Percentiles rank a stretch among this genome's conserved stretches.
These are phyloP conservation scores for Rhodotorula taiwanensis DNA, from an alignment of 768 basidiomycete species.

Conservation along the genomic window DNA sequence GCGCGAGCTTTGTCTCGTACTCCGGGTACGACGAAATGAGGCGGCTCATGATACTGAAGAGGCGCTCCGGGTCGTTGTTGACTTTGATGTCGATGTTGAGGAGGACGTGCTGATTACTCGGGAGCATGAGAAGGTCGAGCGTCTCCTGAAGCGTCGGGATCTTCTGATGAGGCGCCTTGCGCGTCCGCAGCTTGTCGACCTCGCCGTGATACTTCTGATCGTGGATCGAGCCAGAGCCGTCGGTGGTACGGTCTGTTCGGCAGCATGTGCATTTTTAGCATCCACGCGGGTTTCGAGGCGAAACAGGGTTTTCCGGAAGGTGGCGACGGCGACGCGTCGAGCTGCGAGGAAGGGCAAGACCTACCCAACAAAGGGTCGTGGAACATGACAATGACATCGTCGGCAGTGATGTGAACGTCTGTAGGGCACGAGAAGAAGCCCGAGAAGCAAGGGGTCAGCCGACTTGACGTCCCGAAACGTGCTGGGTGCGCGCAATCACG, in stretches of 20 bases:
- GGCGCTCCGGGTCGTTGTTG: conserved; percentile 78
- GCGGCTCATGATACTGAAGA: conserved; percentile 71
- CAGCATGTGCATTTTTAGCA: conserved; percentile 45
- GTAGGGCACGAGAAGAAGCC: neutral
- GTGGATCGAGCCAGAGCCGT: conserved; percentile 60
- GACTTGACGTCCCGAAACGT: neutral
- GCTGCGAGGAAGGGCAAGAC: conserved; percentile 43
- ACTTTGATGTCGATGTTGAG: conserved; percentile 79
- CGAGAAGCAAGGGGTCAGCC: neutral
- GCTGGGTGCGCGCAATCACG: neutral
- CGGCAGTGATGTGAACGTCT: conserved; percentile 61
- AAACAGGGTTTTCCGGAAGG: neutral
- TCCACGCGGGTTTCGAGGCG: neutral
- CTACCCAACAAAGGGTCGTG: conserved; percentile 53
- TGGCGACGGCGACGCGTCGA: neutral
- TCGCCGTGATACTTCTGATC: conserved; percentile 70
- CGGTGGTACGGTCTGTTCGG: conserved; percentile 73
- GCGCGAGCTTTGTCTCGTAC: conserved; percentile 71
- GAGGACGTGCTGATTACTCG: conserved; percentile 49
- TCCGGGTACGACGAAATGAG: conserved; percentile 57
- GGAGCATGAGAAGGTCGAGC: conserved; percentile 65
- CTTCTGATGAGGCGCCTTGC: conserved; percentile 30
- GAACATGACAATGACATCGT: conserved; percentile 57
- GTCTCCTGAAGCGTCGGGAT: conserved; percentile 90
- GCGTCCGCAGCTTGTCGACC: conserved; percentile 71